phyloP scores from a whole-genome alignment of 2,329 filamentous ascomycete genomes.

The Didymella pinodella region DNA sequence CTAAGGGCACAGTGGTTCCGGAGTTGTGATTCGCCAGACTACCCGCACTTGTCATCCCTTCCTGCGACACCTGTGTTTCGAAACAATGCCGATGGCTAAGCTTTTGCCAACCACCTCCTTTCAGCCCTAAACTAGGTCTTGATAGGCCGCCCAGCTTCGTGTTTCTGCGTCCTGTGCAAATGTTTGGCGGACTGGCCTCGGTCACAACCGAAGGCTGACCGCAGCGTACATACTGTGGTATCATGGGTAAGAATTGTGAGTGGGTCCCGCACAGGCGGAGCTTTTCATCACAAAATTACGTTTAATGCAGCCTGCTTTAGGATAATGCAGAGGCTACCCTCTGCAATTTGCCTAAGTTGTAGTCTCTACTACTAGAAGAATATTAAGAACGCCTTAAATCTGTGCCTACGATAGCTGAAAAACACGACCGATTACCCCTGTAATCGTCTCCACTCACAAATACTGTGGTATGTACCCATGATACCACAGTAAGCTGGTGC shows the following conservation, averaged over 20 bases:
- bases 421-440: too few species aligned
- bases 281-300: too few species aligned
- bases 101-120: conserved; percentile 31
- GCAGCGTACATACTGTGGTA: neutral
- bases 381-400: too few species aligned
- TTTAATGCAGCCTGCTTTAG: too few species aligned
- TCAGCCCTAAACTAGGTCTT: conserved; percentile 7
- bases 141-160: conserved; percentile 12
- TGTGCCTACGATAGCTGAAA: too few species aligned
- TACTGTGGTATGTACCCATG: too few species aligned
- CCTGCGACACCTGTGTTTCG: conserved; percentile 19
- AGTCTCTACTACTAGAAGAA: too few species aligned
- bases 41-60: conserved; percentile 7
- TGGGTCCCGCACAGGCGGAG: too few species aligned
- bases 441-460: too few species aligned
- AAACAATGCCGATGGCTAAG: conserved; percentile 24
- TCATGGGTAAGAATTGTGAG: too few species aligned
- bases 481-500: neutral
- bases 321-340: too few species aligned
- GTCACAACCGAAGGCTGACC: conserved; percentile 3
- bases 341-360: too few species aligned
- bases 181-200: conserved; percentile 12
- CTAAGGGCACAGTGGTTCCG: conserved; percentile 8
- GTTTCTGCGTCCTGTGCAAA: neutral
- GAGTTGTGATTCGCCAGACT: conserved; percentile 15